Base-by-base conservation (phyloP, 352 stramenopile genomes). In the Globisporangium abappressorium region DNA sequence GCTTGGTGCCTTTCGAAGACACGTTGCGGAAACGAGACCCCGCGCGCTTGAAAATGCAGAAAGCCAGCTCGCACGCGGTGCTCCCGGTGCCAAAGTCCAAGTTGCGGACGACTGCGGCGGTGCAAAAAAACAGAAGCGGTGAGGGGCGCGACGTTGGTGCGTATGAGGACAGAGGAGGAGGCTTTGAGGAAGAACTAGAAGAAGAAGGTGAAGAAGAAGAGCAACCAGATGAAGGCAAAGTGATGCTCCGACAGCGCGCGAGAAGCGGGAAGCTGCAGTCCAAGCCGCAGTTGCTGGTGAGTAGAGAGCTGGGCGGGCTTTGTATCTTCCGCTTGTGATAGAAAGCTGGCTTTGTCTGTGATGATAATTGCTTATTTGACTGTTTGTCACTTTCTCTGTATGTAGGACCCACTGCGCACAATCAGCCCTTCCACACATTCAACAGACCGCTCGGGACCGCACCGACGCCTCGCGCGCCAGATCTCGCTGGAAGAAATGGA, bases 401-500 rank as follows among this genome's bases (percentile, higher is more conserved):
- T 60, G n/a, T 34, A 43, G 62, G 38, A 47, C 33, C 62, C 62
- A 41, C 26, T 62, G 51, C 62, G 12, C 12, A 57, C 18, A 26
- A 26, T 1, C 47, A 36, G 22, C 15, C 18, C 33, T 9, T 14
- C 55, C 28, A 30, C 5, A 12, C 49, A 55, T 26, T 14, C 38
- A 20, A 58, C 18, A 54, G 53, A 57, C 28, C 33, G 28, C 26
- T 26, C 46, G 18, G 30, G 49, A n/a, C 58, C 58, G 28, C 57
- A 62, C 30, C 54, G 66, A 49, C 73, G 64, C 64, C 74, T 73
- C 33, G 62, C 75, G 12, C 66, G 76, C 9, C 72, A 75, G 51
- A 24, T 76, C 30, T 83, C 80, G 0, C 51, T 76, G 43, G 81
- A 85, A 24, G 75, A 85, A 51, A 71, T 72, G 30, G 55, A 77